Base-by-base conservation (phyloP, 2,329 filamentous ascomycete genomes). In the Penicillium glabrum region DNA sequence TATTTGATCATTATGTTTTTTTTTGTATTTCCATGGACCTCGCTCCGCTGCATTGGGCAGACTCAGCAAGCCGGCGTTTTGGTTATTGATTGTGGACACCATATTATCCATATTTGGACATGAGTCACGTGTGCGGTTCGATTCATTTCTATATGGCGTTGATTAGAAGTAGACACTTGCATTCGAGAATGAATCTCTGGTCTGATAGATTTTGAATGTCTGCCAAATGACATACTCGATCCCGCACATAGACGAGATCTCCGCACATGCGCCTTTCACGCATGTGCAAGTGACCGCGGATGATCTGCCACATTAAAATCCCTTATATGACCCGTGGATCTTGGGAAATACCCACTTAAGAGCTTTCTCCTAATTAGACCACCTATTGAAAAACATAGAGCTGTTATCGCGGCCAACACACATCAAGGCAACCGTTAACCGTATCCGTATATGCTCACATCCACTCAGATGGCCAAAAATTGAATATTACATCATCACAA, bases 61-160 rank as follows among this genome's bases (percentile, higher is more conserved):
- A 27, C 31, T 16, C 53, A 61, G 46, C 59, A 55, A 62, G 54
- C 54, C 54, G 52, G 53, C 31, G 46, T 54, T 55, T 46, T 24
- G 37, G 29, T 50, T 39, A 11, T 37, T 46, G 26, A 10, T 35
- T 37, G 29, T 9, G 46, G 21, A 48, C 27, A 29, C 14, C 29
- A 47, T 31, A 46, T 46, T 29, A 29, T 47, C n/a, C n/a, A 47
- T 35, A 8, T 29, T 14, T 48, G 29, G 46, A 26, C 46, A 19
- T 49, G 31, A 39, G 31, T 14, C 31, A 14, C 13, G 14, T 33
- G 31, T 16, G 14, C 31, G 21, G 21, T 46, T 19, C 31, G 19
- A 10, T 44, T 35, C 27, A 41, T 21, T 35, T 53, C 31, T 39
- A 56, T 50, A 11, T 41, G 52, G 56, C 53, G 48, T 56, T 47